Conservation (phyloP, 2,329 filamentous ascomycete species). For the Venturia nashicola region DNA sequence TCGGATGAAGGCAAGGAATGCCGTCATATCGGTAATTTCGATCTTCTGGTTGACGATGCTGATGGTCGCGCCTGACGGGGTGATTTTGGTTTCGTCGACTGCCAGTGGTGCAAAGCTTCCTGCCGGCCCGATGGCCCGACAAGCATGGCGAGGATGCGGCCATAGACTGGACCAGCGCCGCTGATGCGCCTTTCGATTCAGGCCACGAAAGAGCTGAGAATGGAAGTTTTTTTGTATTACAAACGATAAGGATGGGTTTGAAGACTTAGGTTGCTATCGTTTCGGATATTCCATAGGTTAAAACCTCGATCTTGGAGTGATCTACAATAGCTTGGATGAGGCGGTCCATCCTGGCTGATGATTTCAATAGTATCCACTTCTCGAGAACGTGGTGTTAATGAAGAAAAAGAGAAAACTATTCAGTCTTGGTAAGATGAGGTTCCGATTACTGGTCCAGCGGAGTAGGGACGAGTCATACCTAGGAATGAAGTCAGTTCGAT, state of each 20-base stretch:
- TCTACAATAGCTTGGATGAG: background rate
- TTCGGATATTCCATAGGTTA: background rate
- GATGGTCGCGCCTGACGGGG: background rate
- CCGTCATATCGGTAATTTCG: background rate
- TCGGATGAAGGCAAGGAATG: background rate
- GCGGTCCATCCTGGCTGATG: background rate
- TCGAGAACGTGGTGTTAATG: too few species aligned
- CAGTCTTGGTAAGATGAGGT: too few species aligned
- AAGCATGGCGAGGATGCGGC: background rate
- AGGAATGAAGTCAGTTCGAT: too few species aligned
- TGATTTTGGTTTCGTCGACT: background rate
- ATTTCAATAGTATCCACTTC: too few species aligned
- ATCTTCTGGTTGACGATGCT: background rate
- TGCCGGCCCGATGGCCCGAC: background rate
- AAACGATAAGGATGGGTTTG: background rate
- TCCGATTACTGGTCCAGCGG: too few species aligned
- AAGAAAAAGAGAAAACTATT: too few species aligned
- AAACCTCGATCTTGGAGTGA: background rate
- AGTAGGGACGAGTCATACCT: too few species aligned
- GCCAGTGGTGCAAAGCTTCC: background rate
- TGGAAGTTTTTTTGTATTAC: too few species aligned
- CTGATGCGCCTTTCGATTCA: background rate
- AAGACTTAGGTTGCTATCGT: background rate
- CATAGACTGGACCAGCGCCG: background rate
- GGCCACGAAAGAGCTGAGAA: background rate